Conservation (phyloP, 1,284 basidiomycete genomes). For the Papiliotrema flavescens region DNA sequence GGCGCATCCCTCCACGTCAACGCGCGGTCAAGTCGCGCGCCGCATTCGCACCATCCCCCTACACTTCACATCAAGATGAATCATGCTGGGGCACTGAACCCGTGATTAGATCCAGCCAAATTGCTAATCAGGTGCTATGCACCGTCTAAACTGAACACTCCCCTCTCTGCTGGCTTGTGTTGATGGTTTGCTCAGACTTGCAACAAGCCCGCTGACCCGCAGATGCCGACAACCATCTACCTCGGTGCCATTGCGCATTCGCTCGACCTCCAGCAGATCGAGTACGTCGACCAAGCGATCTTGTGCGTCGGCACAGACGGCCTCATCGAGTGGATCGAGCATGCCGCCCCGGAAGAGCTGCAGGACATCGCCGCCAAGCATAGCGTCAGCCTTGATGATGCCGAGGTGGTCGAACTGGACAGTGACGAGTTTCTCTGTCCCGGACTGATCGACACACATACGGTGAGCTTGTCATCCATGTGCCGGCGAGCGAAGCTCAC, state of each 20-base stretch:
- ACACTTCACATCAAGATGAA: too few relatives aligned
- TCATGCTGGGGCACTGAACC: too few relatives aligned
- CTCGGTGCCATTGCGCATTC: slow-evolving; percentile 69
- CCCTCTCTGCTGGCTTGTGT: neutral
- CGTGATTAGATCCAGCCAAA: too few relatives aligned
- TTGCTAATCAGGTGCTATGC: too few relatives aligned
- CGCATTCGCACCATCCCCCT: too few relatives aligned
- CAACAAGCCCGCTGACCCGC: neutral
- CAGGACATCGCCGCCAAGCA: slow-evolving; percentile 32
- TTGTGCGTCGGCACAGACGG: slow-evolving; percentile 60
- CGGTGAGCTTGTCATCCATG: slow-evolving; percentile 53
- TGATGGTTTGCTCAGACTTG: neutral
- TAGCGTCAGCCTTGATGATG: slow-evolving; percentile 25
- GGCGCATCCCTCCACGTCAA: too few relatives aligned
- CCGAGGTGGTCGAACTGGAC: slow-evolving; percentile 53
- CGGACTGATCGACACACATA: slow-evolving; percentile 87
- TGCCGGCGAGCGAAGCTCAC: neutral
- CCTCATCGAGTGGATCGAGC: slow-evolving; percentile 64
- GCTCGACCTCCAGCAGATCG: slow-evolving; percentile 55
- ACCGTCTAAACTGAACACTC: neutral
- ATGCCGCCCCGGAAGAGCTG: slow-evolving; percentile 48
- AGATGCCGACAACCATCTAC: slow-evolving; percentile 44
- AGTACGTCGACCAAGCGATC: slow-evolving; percentile 58
- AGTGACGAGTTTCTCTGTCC: slow-evolving; percentile 78
- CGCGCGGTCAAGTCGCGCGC: too few relatives aligned